Evolutionary conservation across 2,329 filamentous ascomycete species (phyloP).

Genomic region (Beauveria asiatica): DNA sequence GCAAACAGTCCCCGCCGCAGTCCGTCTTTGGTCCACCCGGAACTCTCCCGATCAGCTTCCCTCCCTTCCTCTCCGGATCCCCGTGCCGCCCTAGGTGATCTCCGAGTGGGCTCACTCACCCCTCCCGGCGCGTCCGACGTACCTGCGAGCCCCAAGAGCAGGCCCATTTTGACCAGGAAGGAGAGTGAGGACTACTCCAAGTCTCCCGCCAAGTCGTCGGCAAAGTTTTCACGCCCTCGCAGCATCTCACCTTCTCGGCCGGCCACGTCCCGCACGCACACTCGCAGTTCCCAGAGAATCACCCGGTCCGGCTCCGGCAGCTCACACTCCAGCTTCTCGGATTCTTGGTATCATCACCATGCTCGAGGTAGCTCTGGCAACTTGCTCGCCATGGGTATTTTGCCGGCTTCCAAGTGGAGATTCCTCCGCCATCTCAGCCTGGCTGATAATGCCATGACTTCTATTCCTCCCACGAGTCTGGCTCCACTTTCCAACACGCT

Average conservation of each 20-base stretch:
- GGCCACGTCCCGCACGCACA: conserved; percentile 61
- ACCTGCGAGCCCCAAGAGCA: conserved; percentile 33
- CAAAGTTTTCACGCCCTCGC: conserved; percentile 46
- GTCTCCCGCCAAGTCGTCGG: conserved; percentile 33
- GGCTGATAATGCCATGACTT: conserved; percentile 82
- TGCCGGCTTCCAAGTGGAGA: conserved; percentile 87
- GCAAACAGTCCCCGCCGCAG: conserved; percentile 52
- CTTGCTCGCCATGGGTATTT: conserved; percentile 58
- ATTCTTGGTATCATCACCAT: conserved; percentile 48
- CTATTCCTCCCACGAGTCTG: conserved; percentile 66
- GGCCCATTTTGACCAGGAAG: conserved; percentile 36
- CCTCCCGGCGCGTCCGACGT: conserved; percentile 37
- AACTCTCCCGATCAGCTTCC: conserved; percentile 59
- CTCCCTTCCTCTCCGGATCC: conserved; percentile 55
- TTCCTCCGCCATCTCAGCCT: conserved; percentile 88
- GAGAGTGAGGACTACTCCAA: conserved; percentile 38
- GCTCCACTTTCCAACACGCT: conserved; percentile 78
- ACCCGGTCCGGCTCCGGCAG: conserved; percentile 85
- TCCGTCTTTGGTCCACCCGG: conserved; percentile 54
- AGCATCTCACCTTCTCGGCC: conserved; percentile 79
- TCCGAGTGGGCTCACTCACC: conserved; percentile 52
- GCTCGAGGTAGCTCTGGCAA: conserved; percentile 71
- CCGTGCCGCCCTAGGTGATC: conserved; percentile 37
- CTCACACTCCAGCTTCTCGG: conserved; percentile 71
- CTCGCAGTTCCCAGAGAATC: conserved; percentile 63